Evolutionary conservation across 1,284 basidiomycete species (phyloP).

Genomic region (Phellinidium pouzarii): DNA sequence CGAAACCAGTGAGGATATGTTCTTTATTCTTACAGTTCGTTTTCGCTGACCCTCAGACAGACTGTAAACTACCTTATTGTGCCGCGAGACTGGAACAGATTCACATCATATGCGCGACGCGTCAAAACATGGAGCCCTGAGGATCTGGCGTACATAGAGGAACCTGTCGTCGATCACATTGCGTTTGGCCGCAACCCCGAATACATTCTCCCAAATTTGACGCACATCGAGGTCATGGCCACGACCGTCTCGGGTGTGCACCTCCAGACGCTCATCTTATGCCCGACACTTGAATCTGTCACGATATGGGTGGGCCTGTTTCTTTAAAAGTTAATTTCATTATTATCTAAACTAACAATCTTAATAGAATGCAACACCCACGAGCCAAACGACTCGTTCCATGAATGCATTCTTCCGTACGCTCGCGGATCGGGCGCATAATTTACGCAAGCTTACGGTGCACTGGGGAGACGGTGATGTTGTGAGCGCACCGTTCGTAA

Average conservation of each 20-base stretch:
- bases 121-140: conserved; percentile 15
- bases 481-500: conserved; percentile 5
- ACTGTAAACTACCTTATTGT: conserved; percentile 17
- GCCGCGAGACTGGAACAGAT: conserved; percentile 18
- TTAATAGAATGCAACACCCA: conserved; percentile 7
- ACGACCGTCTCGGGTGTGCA: conserved; percentile 16
- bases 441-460: conserved; percentile 15
- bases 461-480: conserved; percentile 11
- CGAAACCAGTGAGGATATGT: conserved; percentile 11
- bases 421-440: conserved; percentile 12
- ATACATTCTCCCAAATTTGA: conserved; percentile 15
- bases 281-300: conserved; percentile 16
- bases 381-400: conserved; percentile 1
- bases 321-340: background rate
- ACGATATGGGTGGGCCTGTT: background rate
- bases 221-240: conserved; percentile 16
- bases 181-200: conserved; percentile 15
- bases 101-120: conserved; percentile 13
- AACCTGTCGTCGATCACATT: conserved; percentile 18
- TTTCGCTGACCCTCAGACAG: background rate
- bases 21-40: background rate
- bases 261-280: conserved; percentile 16
- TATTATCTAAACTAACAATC: background rate
- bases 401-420: conserved; percentile 18
- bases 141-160: conserved; percentile 17